phyloP scores from a whole-genome alignment of 2,329 filamentous ascomycete genomes.

The Ilyonectria sp. region DNA sequence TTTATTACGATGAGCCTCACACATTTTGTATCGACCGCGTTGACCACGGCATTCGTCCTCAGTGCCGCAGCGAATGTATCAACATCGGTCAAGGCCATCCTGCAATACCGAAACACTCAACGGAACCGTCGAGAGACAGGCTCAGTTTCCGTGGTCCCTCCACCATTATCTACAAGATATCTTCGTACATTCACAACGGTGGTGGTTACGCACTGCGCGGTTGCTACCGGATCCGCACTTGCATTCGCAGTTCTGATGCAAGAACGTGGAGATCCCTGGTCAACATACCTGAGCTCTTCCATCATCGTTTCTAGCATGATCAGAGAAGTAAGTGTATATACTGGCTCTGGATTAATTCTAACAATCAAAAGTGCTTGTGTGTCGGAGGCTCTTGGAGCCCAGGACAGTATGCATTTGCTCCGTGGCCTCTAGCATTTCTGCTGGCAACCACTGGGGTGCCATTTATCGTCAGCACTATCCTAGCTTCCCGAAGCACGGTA shows the following conservation, averaged over 20 bases:
- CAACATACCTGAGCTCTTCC: neutral
- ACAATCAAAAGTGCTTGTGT: neutral
- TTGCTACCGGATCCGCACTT: neutral
- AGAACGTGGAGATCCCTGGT: neutral
- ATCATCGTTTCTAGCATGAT: neutral
- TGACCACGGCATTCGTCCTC: neutral
- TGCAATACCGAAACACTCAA: constrained; percentile 6
- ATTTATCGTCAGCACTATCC: neutral
- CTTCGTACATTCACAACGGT: neutral
- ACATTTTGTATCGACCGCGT: too few species aligned
- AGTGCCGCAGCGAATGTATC: neutral
- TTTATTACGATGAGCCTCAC: too few species aligned
- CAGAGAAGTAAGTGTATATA: constrained; percentile 5
- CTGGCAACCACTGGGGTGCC: neutral
- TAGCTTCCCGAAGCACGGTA: neutral
- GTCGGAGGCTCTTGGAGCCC: neutral
- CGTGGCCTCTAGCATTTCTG: neutral
- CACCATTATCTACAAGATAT: neutral
- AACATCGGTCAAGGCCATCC: neutral
- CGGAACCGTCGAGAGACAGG: constrained; percentile 4
- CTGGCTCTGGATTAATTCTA: neutral
- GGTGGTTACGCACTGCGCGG: neutral
- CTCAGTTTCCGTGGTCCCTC: constrained; percentile 2
- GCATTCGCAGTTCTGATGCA: neutral
- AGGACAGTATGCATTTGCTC: neutral